These are phyloP conservation scores for Talaromyces albobiverticillius DNA, from an alignment of 2,329 filamentous ascomycete genomes.

Conservation along the genomic window DNA sequence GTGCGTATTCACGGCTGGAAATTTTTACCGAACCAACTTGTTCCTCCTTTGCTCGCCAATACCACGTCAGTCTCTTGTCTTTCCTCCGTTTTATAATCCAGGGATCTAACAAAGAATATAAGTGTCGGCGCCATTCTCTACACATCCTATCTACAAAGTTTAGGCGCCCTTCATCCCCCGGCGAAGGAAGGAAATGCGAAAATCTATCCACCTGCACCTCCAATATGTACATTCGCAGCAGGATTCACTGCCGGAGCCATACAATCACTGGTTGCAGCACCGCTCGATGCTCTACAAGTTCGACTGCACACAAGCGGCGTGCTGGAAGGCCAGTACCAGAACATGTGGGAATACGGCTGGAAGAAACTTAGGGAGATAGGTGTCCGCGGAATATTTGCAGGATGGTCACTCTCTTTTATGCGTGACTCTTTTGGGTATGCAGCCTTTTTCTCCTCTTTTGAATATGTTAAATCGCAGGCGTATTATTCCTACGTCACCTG, in stretches of 20 bases:
- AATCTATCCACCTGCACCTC: conserved; percentile 57
- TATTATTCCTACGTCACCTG: conserved; percentile 61
- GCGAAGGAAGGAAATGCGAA: conserved; percentile 56
- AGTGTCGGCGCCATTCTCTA: conserved; percentile 62
- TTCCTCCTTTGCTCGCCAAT: conserved; percentile 63
- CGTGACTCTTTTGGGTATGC: conserved; percentile 62
- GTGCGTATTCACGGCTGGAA: conserved; percentile 61
- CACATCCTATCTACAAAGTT: conserved; percentile 60
- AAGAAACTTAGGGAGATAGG: conserved; percentile 60
- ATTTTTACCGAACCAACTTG: conserved; percentile 63
- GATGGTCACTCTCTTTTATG: conserved; percentile 58
- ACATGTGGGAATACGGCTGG: conserved; percentile 62
- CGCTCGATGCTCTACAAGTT: conserved; percentile 62
- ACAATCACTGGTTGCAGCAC: conserved; percentile 61
- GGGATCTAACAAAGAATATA: not conserved
- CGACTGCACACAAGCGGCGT: conserved; percentile 60
- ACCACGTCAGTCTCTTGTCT: conserved; percentile 45
- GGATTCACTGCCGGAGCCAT: conserved; percentile 59
- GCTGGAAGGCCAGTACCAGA: conserved; percentile 57
- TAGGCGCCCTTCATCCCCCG: conserved; percentile 58
- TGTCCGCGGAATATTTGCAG: conserved; percentile 59
- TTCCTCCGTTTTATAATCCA: not conserved
- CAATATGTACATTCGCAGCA: conserved; percentile 54
- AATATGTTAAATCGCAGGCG: conserved; percentile 61
- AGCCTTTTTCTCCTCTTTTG: conserved; percentile 62